Base-by-base conservation (phyloP, 2,329 filamentous ascomycete species). In the Neofusicoccum ribis region DNA sequence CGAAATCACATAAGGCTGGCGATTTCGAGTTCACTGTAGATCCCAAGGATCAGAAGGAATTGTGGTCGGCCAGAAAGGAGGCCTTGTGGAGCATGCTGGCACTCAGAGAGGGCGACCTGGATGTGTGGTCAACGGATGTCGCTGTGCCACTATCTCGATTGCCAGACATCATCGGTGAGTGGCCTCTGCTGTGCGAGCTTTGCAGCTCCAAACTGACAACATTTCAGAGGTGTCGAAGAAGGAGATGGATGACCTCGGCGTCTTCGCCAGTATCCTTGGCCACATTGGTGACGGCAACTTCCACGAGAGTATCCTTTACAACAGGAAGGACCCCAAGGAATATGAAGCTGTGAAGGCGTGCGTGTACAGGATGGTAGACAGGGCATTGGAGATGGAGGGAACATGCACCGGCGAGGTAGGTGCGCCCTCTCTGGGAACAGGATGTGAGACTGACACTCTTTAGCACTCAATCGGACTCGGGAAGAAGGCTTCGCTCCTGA, bases 201-300 rank as follows among this genome's bases (percentile, higher is more conserved):
- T 34, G 17, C 27, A 31, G 7, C 27, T 31, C n/a, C 20, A 14
- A 50, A 61, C 70, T 72, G 50, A 74, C 37, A 41, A 20, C 5
- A n/a, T 1, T 23, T 7, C 85, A 81, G 93, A 96, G 75, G 83
- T 92, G 49, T 93, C 91, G 68, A 96, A 97, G 81, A 91, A 91
- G 74, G 92, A 96, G 73, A 89, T 96, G 84, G 91, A 94, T 72
- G 88, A 92, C 12, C 83, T 97, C 11, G 92, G 92, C 0, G 80
- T 97, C 1, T 96, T 97, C 74, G 92, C 92, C 1, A 93, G 90
- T 72, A 91, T 96, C 34, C 82, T 97, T 3, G 93, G 93, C 3
- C 93, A 97, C 73, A 90, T 97, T 65, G 93, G 93, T 12, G 93
- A 97, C 73, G 93, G 93, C 43, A 97, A 97, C 77, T 97, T 97